Percentiles rank a stretch among this genome's conserved stretches.
phyloP scores from a whole-genome alignment of 179 eudicot species.

The Gypsophila paniculata region DNA sequence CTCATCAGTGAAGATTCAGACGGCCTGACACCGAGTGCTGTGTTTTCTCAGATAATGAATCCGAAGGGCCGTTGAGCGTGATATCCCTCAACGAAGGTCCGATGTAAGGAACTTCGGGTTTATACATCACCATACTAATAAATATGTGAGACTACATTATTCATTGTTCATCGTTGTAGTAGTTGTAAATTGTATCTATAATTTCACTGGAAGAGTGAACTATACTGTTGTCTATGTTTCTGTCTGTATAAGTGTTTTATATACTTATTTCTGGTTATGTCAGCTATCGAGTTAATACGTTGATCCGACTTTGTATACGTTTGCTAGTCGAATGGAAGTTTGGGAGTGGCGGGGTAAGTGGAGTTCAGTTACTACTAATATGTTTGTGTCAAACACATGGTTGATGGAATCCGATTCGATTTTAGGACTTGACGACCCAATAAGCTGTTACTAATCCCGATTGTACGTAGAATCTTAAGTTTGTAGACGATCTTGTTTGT shows the following conservation, averaged over 20 bases:
- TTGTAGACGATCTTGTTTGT: too few relatives aligned
- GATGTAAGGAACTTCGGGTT: conserved; percentile 8
- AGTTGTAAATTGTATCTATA: conserved; percentile 22
- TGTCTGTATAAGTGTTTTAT: background rate
- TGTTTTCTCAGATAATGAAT: conserved; percentile 97
- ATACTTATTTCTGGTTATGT: background rate
- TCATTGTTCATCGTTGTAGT: conserved; percentile 22
- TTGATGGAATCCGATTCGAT: too few relatives aligned
- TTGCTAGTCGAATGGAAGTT: too few relatives aligned
- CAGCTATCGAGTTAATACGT: background rate
- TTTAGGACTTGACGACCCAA: too few relatives aligned
- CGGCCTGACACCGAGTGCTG: conserved; percentile 91
- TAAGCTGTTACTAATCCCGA: too few relatives aligned
- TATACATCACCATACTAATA: conserved; percentile 18
- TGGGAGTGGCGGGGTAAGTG: too few relatives aligned
- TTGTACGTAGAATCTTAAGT: too few relatives aligned
- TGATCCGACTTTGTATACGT: too few relatives aligned
- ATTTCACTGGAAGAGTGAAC: conserved; percentile 21
- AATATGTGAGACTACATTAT: background rate
- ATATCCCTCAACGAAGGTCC: too few relatives aligned
- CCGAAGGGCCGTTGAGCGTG: conserved; percentile 64
- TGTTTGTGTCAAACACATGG: too few relatives aligned
- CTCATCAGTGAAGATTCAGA: conserved; percentile 89
- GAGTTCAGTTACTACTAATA: too few relatives aligned
- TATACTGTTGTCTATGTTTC: conserved; percentile 15